Percentiles rank a stretch among this genome's conserved stretches.
Evolutionary conservation across 192 early-diverging fungal genomes (phyloP).

Genomic region (Entomortierella chlamydospora): DNA sequence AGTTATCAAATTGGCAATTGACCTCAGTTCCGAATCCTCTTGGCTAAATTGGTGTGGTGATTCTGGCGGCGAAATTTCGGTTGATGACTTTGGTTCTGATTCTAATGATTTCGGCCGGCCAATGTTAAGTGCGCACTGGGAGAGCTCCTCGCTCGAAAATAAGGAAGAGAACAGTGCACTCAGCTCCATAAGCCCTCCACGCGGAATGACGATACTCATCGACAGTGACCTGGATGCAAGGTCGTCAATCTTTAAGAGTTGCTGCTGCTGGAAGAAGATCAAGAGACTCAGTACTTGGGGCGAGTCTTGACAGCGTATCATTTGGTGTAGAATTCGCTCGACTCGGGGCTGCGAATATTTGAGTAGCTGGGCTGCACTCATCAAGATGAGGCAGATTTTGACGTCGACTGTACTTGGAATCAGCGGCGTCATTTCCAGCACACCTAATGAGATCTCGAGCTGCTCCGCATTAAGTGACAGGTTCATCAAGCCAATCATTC

Average conservation of each 20-base stretch:
- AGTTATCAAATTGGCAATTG: slow-evolving; percentile 28
- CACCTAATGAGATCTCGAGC: slow-evolving; percentile 35
- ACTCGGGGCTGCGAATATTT: slow-evolving; percentile 27
- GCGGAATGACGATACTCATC: slow-evolving; percentile 38
- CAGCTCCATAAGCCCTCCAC: slow-evolving; percentile 33
- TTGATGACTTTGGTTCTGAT: not conserved
- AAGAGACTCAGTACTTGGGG: slow-evolving; percentile 23
- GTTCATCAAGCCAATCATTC: slow-evolving; percentile 47
- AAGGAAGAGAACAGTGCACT: slow-evolving; percentile 14
- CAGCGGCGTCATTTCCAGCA: slow-evolving; percentile 36
- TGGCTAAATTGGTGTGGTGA: not conserved
- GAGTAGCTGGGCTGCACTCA: slow-evolving; percentile 42
- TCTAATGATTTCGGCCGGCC: not conserved
- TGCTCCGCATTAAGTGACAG: slow-evolving; percentile 29
- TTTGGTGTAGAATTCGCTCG: slow-evolving; percentile 21
- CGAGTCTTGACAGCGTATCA: slow-evolving; percentile 32
- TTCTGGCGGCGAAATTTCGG: not conserved
- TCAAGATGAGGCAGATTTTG: slow-evolving; percentile 45
- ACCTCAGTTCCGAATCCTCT: slow-evolving; percentile 21
- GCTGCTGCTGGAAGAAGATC: slow-evolving; percentile 30
- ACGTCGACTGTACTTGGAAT: slow-evolving; percentile 37
- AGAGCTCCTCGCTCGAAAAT: slow-evolving; percentile 29
- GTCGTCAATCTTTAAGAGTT: slow-evolving; percentile 35
- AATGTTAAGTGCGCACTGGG: slow-evolving; percentile 34
- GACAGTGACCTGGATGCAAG: slow-evolving; percentile 36